Conservation (phyloP, 352 stramenopile species). For the Phytophthora melonis region DNA sequence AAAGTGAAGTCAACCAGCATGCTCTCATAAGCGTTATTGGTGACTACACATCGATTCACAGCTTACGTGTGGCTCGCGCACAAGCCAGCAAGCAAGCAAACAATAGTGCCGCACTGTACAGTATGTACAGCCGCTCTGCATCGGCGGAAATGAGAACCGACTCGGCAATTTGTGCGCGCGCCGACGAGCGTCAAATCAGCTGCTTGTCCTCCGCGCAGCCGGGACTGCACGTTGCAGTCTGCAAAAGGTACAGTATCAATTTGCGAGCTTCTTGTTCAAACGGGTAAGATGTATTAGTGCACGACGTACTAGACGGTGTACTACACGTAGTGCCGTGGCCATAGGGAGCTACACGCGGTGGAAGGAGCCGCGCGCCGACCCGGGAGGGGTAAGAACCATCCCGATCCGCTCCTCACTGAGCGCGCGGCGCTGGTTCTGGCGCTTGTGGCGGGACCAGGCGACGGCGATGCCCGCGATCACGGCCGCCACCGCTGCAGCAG, state of each 20-base stretch:
- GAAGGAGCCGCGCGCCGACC: constrained; percentile 19
- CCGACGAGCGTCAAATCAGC: constrained; percentile 18
- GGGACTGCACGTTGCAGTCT: constrained; percentile 6
- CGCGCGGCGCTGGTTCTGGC: constrained; percentile 1
- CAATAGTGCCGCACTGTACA: not conserved
- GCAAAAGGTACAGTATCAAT: too few species aligned
- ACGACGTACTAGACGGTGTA: too few species aligned
- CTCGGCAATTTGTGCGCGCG: constrained; percentile 23
- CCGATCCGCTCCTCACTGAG: constrained; percentile 1
- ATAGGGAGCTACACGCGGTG: constrained; percentile 27
- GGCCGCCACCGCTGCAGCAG: constrained; percentile 4
- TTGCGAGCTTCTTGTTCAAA: not conserved
- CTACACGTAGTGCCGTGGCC: not conserved
- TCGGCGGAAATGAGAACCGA: constrained; percentile 2
- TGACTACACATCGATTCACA: not conserved
- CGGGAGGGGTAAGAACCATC: constrained; percentile 15
- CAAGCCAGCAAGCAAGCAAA: not conserved
- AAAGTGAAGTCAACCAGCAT: not conserved
- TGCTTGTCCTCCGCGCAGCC: constrained; percentile 7
- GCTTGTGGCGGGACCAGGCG: constrained; percentile 23
- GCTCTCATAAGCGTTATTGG: not conserved
- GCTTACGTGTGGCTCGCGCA: not conserved
- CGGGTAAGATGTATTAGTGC: not conserved
- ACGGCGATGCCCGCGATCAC: constrained; percentile 22
- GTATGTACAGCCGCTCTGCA: not conserved